Base-by-base conservation (phyloP, 345 rosid species). In the Chamaenerion angustifolium region DNA sequence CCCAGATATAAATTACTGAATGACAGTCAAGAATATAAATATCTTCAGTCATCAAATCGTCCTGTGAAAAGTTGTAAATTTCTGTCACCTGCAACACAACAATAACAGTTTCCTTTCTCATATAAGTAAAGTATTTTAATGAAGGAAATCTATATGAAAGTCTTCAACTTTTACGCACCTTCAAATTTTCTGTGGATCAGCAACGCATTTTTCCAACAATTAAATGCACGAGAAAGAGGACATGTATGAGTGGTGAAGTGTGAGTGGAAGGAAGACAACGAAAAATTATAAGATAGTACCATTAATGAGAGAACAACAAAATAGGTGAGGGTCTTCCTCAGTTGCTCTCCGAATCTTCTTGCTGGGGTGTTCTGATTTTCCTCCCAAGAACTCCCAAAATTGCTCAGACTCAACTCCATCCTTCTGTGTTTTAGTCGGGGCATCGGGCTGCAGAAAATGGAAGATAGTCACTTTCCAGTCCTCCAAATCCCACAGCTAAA, bases 11-110 rank as follows among this genome's bases (percentile, higher is more conserved):
- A 59, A 85, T 69, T 58, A 79, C 88, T 27, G 83, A 77, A 67
- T 81, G 92, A 72, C 83, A 75, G 75, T 93, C 85, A 63, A 93
- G 82, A 66, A 93, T 72, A 70, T 77, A 85, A 59, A 85, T 79
- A 66, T 93, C 99, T 72, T 93, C 99, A 6, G 99, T 83, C 97
- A 88, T 85, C 72, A 93, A 62, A 77, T 93, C 95, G 63, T 93
- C 99, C 72, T 88, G 97, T 43, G 79, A 60, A 60, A 88, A 93
- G 72, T 71, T 93, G 58, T 85, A 75, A 54, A 88, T 79, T 78
- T 93, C 99, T 15, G 71, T 73, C 63, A 72, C 99, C 99, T 93
- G 80, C 60, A 68, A 60, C 21, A 46, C 21, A 46, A 53, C 42
- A 23, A 46, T 23, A 31, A 31, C 37, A 8, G 37, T 31, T 31